Percentiles rank a stretch among this genome's conserved stretches.
Evolutionary conservation across 2,329 filamentous ascomycete species (phyloP).

Genomic region (Ophiognomonia clavigignenti-juglandacearum): DNA sequence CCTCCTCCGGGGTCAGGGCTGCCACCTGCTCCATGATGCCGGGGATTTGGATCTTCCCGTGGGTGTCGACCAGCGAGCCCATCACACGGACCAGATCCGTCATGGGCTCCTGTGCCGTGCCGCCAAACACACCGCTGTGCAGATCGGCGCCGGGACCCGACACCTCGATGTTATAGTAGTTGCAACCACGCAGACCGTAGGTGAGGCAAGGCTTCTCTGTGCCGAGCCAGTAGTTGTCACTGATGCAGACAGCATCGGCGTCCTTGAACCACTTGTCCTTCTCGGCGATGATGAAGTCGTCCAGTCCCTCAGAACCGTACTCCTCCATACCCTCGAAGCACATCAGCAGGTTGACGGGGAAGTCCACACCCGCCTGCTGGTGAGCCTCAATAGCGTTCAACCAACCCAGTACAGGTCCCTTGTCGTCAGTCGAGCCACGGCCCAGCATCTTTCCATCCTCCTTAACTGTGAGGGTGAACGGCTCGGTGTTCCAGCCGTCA

Average conservation of each 20-base stretch:
- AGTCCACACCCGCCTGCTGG: conserved; percentile 87
- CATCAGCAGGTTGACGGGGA: conserved; percentile 97
- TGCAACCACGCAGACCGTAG: conserved; percentile 94
- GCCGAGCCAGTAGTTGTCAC: conserved; percentile 99
- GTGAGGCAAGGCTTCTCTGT: conserved; percentile 98
- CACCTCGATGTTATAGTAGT: conserved; percentile 92
- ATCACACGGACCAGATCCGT: conserved; percentile 85
- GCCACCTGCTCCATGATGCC: conserved; percentile 92
- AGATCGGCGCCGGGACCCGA: conserved; percentile 89
- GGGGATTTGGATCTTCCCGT: conserved; percentile 92
- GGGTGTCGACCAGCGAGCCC: conserved; percentile 76
- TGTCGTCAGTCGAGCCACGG: conserved; percentile 93
- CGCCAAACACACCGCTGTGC: conserved; percentile 95
- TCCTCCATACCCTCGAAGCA: conserved; percentile 99
- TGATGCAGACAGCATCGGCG: conserved; percentile 94
- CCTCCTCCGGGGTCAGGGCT: conserved; percentile 79
- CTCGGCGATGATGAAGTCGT: conserved; percentile 89
- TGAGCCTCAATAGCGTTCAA: conserved; percentile 97
- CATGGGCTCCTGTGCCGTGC: conserved; percentile 97
- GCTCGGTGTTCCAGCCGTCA: conserved; percentile 94
- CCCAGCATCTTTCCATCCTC: conserved; percentile 94
- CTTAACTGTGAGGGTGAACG: conserved; percentile 83
- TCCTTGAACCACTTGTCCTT: conserved; percentile 94
- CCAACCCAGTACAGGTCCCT: conserved; percentile 96
- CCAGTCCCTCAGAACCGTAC: conserved; percentile 92